phyloP scores from a whole-genome alignment of 306 rosid species.

The Rosa chinensis region DNA sequence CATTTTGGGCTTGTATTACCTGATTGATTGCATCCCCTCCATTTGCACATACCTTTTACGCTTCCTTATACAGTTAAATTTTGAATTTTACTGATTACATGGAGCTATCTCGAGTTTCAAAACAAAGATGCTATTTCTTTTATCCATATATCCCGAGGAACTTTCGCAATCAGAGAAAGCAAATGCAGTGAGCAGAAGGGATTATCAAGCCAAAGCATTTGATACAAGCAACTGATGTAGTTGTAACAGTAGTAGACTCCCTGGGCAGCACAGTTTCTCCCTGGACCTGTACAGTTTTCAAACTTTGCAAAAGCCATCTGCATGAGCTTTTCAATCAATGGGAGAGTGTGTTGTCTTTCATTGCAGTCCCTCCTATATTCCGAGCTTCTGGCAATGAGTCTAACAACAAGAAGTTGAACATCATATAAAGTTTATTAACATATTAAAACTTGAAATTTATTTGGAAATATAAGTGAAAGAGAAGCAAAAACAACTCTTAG shows the following conservation, averaged over 20 bases:
- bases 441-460: neutral
- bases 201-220: neutral
- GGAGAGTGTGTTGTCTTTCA: too few species aligned
- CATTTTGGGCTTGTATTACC: neutral
- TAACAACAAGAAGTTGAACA: neutral
- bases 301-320: too few species aligned
- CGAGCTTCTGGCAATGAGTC: neutral
- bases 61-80: neutral
- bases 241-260: neutral
- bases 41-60: neutral
- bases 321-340: too few species aligned
- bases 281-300: too few species aligned
- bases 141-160: too few species aligned
- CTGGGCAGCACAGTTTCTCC: neutral
- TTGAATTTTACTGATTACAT: neutral
- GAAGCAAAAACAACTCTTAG: neutral
- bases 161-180: neutral
- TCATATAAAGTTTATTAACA: neutral
- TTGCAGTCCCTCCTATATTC: too few species aligned
- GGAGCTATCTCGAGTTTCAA: neutral
- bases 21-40: neutral
- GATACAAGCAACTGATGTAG: neutral
- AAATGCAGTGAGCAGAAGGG: neutral
- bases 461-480: too few species aligned
- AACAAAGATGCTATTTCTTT: neutral